Base-by-base conservation (phyloP, 495 filamentous ascomycete genomes). In the Collariella sp. region DNA sequence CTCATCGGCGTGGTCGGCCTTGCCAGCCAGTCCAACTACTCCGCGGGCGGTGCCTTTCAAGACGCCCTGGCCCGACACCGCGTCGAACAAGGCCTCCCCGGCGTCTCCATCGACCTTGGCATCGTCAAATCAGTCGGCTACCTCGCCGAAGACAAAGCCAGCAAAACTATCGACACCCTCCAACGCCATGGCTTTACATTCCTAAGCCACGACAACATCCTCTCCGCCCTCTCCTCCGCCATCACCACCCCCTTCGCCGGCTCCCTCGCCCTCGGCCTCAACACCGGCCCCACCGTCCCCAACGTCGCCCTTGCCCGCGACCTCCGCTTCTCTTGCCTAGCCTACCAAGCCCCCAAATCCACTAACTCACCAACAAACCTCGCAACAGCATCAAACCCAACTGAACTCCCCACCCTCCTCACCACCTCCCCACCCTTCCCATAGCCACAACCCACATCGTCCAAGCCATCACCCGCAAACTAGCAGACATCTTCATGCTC, bases 1-100 rank as follows among this genome's bases (percentile, higher is more conserved):
- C 52, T 71, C 5, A 49, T 66, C 11, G 72, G 73, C 13, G 58
- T 75, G n/a, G 19, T 67, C 3, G 77, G 77, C 23, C 65, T 61
- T 26, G 56, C 55, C 15, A 68, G 69, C 5, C 76, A 81, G 52
- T 59, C 72, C 29, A 77, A 77, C 57, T 81, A 81, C 61, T 71
- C 73, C 0, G 74, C 76, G 0, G 78, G 75, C 24, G 72, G 74
- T 22, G 52, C 59, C 13, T 67, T 69, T 48, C 61, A 66, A 1
- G 68, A 72, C 46, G 67, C 60, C 0, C 54, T 67, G 2, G 57
- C 64, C 0, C 42, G 35, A 0, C 52, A 66, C 43, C 62, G 65
- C 10, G 52, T 50, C 20, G 18, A 34, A 13, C 23, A 29, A 1
- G 68, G 68, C 3, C 59, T 70, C 0, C 65, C 70, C 0, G 68